phyloP scores from a whole-genome alignment of 768 basidiomycete genomes.

The Trametes meyenii region DNA sequence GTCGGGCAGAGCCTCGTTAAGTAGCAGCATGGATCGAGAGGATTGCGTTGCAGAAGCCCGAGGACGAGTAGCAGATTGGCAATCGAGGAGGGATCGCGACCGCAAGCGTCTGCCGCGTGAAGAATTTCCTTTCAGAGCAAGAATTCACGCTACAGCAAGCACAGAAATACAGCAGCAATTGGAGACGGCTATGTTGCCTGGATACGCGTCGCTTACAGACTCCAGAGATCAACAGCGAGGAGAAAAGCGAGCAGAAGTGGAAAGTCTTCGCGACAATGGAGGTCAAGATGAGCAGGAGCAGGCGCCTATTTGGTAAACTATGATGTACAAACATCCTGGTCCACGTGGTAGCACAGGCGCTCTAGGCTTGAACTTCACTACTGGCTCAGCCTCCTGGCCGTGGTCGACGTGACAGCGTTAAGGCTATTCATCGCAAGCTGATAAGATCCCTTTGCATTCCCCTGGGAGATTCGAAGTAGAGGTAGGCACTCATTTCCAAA shows the following conservation, averaged over 20 bases:
- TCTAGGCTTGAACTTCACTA: too few species aligned
- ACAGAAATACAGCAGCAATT: background rate
- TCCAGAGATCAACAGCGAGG: background rate
- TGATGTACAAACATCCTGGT: background rate
- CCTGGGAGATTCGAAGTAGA: too few species aligned
- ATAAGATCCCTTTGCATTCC: too few species aligned
- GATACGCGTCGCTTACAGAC: slow-evolving; percentile 6
- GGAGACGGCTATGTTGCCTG: slow-evolving; percentile 3
- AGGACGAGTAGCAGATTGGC: slow-evolving; percentile 11
- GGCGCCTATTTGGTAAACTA: background rate
- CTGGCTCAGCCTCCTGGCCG: too few species aligned
- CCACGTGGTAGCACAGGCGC: too few species aligned
- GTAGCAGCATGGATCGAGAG: background rate
- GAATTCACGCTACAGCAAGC: slow-evolving; percentile 4
- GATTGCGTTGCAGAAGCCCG: slow-evolving; percentile 15
- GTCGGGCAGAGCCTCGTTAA: background rate
- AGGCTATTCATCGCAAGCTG: too few species aligned
- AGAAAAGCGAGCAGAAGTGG: background rate
- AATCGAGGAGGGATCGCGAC: background rate
- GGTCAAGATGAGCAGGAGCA: background rate
- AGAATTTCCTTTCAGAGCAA: slow-evolving; percentile 8
- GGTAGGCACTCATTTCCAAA: too few species aligned
- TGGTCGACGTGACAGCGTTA: too few species aligned
- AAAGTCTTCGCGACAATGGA: background rate
- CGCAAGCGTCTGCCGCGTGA: background rate